These are phyloP conservation scores for Eucalyptus sp. DNA, from an alignment of 345 rosid species.

Conservation along the genomic window DNA sequence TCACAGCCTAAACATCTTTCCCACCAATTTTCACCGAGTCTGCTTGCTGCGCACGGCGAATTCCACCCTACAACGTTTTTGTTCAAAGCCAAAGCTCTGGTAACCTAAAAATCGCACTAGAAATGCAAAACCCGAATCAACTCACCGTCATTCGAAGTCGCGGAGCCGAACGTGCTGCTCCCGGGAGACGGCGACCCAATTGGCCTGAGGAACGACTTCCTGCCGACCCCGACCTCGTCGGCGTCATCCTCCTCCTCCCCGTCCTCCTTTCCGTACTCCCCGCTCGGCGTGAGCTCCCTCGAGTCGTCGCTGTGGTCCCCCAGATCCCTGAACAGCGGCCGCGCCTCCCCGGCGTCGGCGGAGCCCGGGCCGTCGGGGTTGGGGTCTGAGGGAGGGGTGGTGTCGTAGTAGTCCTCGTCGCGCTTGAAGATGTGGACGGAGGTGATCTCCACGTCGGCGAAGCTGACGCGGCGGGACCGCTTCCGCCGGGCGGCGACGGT, in stretches of 20 bases:
- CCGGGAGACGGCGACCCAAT: slow-evolving; percentile 73
- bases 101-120: too few relatives aligned
- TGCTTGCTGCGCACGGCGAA: neutral
- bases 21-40: neutral
- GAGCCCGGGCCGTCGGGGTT: slow-evolving; percentile 6
- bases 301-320: slow-evolving; percentile 44
- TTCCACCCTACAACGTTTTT: neutral
- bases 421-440: slow-evolving; percentile 84
- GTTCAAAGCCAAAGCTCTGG: neutral
- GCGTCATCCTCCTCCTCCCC: slow-evolving; percentile 21
- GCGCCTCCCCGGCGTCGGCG: slow-evolving; percentile 16
- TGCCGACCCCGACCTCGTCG: neutral
- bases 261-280: slow-evolving; percentile 11
- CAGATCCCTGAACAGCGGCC: slow-evolving; percentile 45
- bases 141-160: slow-evolving; percentile 64
- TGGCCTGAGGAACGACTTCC: slow-evolving; percentile 51
- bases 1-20: neutral
- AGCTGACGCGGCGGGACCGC: slow-evolving; percentile 90
- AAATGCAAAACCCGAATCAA: neutral
- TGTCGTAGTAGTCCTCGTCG: slow-evolving; percentile 77
- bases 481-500: slow-evolving; percentile 49
- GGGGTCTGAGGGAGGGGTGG: slow-evolving; percentile 30
- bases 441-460: slow-evolving; percentile 88
- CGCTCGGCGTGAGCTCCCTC: slow-evolving; percentile 4
- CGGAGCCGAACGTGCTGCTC: slow-evolving; percentile 59